Base-by-base conservation (phyloP, 2,329 filamentous ascomycete species). In the Calonectria henricotiae region DNA sequence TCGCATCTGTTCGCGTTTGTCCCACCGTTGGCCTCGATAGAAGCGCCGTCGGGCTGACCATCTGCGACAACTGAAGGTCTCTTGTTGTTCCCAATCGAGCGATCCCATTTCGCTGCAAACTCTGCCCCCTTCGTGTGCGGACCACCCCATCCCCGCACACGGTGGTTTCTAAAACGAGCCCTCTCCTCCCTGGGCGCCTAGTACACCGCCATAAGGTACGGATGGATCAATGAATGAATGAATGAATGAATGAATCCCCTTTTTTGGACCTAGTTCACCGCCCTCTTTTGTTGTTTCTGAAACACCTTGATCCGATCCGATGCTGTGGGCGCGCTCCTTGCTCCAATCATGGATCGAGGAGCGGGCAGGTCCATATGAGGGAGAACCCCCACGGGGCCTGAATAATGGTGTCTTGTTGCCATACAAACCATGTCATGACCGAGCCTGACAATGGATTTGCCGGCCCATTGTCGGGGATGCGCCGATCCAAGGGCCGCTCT, bases 21-120 rank as follows among this genome's bases (percentile, higher is more conserved):
- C 60, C 60, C 60, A 49, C 60, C 15, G 1, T 12, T 55, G 30
- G 17, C 23, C 35, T 39, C 23, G 17, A 30, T 15, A 64, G 35
- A 64, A 27, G 17, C 44, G 20, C 51, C n/a, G 32, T 39, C 11
- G 51, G 47, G 25, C n/a, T 51, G 46, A 13, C 55, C 23, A 30
- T 43, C 23, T 64, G 62, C 46, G 62, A 54, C 62, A 55, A 17
- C 35, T 64, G 35, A 47, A 54, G 46, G 32, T 25, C 46, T 51
- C 12, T 32, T 2, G 5, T 35, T 6, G 20, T 43, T 60, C 35
- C 35, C 20, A 41, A 27, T 41, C 20, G 9, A 27, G 54, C 20
- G 20, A 27, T 39, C 8, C 60, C 30, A 12, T 44, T 17, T 49
- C 30, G 35, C 43, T 46, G 23, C 25, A 37, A n/a, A 11, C 17